These are phyloP conservation scores for Daldinia concentrica DNA, from an alignment of 495 filamentous ascomycete species.

Conservation along the genomic window DNA sequence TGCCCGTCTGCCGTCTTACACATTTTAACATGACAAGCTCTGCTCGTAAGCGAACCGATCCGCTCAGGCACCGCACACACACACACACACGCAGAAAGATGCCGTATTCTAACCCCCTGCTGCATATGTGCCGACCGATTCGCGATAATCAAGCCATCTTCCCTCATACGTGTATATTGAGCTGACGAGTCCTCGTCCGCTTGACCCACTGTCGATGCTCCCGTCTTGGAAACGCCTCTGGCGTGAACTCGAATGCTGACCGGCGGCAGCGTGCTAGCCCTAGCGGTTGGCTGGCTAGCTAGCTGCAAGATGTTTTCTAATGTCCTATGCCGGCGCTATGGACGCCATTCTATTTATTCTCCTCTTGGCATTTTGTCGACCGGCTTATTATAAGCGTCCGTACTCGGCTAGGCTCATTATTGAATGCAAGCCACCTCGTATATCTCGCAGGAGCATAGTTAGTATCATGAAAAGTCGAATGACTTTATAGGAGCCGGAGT, in stretches of 20 bases:
- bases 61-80: slow-evolving; percentile 23
- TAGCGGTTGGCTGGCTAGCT: not conserved
- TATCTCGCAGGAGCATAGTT: slow-evolving; percentile 1
- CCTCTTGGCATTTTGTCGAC: slow-evolving; percentile 28
- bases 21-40: slow-evolving; percentile 5
- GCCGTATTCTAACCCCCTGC: slow-evolving; percentile 8
- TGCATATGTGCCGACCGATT: slow-evolving; percentile 36
- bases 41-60: slow-evolving; percentile 25
- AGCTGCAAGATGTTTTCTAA: not conserved
- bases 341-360: slow-evolving; percentile 23
- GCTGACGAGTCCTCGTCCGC: slow-evolving; percentile 38
- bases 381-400: slow-evolving; percentile 17
- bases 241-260: not conserved
- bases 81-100: slow-evolving; percentile 8
- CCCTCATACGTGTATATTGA: slow-evolving; percentile 34
- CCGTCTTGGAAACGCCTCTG: slow-evolving; percentile 4
- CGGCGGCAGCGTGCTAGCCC: not conserved
- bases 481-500: not conserved
- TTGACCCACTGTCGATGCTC: slow-evolving; percentile 16
- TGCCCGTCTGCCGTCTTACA: not conserved
- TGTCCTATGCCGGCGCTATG: slow-evolving; percentile 20
- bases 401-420: slow-evolving; percentile 20
- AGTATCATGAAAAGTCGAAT: not conserved
- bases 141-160: slow-evolving; percentile 35
- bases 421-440: slow-evolving; percentile 21